These are phyloP conservation scores for Rosa persica DNA, from an alignment of 306 rosid genomes.

Conservation along the genomic window DNA sequence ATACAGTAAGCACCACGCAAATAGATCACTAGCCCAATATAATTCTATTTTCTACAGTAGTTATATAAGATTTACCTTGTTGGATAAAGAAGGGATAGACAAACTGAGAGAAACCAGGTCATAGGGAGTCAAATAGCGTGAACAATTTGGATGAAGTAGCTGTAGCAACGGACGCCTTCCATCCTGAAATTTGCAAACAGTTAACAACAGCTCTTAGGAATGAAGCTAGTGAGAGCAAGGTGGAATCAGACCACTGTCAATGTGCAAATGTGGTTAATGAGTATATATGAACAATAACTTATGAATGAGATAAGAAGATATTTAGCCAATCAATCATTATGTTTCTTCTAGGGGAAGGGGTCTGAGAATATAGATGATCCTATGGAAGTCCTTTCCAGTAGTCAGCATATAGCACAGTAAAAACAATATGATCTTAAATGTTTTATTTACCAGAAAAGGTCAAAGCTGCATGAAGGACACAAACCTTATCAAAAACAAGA, in stretches of 20 bases:
- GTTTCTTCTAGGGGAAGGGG: neutral
- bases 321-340: neutral
- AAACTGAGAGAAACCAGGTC: conserved; percentile 68
- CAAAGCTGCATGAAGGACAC: conserved; percentile 5
- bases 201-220: conserved; percentile 19
- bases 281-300: neutral
- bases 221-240: neutral
- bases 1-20: conserved; percentile 23
- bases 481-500: conserved; percentile 83
- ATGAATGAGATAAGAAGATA: neutral
- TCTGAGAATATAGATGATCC: neutral
- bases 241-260: neutral
- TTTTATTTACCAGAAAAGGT: neutral
- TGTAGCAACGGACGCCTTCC: conserved; percentile 82
- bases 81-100: conserved; percentile 69
- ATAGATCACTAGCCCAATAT: conserved; percentile 6
- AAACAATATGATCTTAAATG: neutral
- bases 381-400: neutral
- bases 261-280: neutral
- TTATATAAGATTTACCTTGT: conserved; percentile 50
- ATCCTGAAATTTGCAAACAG: conserved; percentile 48
- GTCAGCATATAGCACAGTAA: neutral
- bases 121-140: conserved; percentile 80
- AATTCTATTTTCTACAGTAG: conserved; percentile 10
- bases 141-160: conserved; percentile 74